phyloP scores from a whole-genome alignment of 495 filamentous ascomycete genomes.

The Cryomyces minteri region DNA sequence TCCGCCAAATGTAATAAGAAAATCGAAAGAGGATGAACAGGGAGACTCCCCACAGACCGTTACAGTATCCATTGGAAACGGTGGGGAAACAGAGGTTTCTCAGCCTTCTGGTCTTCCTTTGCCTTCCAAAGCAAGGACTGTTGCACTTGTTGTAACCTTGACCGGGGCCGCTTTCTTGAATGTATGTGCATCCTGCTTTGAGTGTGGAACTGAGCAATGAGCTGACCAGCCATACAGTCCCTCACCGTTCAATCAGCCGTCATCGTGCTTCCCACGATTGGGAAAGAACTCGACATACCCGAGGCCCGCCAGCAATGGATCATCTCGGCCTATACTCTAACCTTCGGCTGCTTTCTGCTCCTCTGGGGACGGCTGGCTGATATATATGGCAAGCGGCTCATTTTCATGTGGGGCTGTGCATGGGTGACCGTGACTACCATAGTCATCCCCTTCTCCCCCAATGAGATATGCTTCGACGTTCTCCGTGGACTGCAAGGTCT shows the following conservation, averaged over 20 bases:
- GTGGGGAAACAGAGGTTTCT: no score
- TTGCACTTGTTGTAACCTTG: constrained; percentile 17
- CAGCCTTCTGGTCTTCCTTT: background rate
- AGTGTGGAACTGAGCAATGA: background rate
- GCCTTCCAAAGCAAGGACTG: constrained; percentile 3
- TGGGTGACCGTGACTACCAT: constrained; percentile 17
- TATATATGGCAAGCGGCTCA: constrained; percentile 18
- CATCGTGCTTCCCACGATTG: constrained; percentile 42
- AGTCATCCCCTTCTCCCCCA: constrained; percentile 14
- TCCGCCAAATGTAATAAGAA: no score
- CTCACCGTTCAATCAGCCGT: constrained; percentile 38
- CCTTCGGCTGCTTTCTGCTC: constrained; percentile 20
- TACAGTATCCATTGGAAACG: no score
- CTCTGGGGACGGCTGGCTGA: constrained; percentile 19
- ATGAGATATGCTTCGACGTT: constrained; percentile 22
- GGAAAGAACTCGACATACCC: constrained; percentile 32
- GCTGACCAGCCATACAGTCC: constrained; percentile 21
- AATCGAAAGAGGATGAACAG: no score
- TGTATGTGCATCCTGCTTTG: constrained; percentile 16
- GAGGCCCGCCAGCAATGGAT: constrained; percentile 41
- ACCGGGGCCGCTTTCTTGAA: constrained; percentile 37
- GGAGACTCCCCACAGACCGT: no score
- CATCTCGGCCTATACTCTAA: constrained; percentile 33
- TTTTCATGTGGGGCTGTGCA: constrained; percentile 18
- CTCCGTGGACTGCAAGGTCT: constrained; percentile 20